These are phyloP conservation scores for Bolboschoenus planiculmis DNA, from an alignment of 176 grass and related monocot species.

Conservation along the genomic window DNA sequence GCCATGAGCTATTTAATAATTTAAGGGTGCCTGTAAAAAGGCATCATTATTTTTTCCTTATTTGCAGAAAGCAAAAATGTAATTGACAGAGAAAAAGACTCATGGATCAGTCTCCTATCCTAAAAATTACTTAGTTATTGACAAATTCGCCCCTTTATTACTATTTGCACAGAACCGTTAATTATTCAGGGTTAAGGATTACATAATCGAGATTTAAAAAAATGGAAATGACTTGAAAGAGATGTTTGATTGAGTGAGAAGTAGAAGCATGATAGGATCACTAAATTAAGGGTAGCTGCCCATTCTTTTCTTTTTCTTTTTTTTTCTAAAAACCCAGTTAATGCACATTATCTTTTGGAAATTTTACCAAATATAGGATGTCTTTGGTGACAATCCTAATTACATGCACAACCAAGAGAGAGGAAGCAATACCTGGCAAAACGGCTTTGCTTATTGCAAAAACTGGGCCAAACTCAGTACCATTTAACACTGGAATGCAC, in stretches of 20 bases:
- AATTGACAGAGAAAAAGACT: neutral
- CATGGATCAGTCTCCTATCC: neutral
- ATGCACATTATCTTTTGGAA: neutral
- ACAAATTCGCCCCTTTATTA: neutral
- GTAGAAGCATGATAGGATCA: neutral
- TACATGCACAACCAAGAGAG: neutral
- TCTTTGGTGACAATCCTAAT: too few relatives aligned
- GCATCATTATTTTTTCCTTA: neutral
- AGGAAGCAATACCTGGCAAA: slow-evolving; percentile 53
- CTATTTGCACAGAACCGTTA: neutral
- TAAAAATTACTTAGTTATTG: too few relatives aligned
- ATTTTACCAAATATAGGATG: neutral
- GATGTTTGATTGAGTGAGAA: neutral
- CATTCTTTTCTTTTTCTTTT: too few relatives aligned
- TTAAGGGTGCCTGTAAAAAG: neutral
- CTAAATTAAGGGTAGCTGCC: neutral
- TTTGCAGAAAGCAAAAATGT: neutral
- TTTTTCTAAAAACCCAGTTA: neutral
- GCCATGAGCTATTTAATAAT: neutral
- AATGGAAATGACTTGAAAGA: neutral
- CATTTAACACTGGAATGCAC: slow-evolving; percentile 54
- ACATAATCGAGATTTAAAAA: neutral
- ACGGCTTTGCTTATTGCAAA: slow-evolving; percentile 75
- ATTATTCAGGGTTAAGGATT: neutral
- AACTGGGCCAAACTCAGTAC: slow-evolving; percentile 56